phyloP scores from a whole-genome alignment of 2,329 filamentous ascomycete species.

The Pleurostoma richardsiae region DNA sequence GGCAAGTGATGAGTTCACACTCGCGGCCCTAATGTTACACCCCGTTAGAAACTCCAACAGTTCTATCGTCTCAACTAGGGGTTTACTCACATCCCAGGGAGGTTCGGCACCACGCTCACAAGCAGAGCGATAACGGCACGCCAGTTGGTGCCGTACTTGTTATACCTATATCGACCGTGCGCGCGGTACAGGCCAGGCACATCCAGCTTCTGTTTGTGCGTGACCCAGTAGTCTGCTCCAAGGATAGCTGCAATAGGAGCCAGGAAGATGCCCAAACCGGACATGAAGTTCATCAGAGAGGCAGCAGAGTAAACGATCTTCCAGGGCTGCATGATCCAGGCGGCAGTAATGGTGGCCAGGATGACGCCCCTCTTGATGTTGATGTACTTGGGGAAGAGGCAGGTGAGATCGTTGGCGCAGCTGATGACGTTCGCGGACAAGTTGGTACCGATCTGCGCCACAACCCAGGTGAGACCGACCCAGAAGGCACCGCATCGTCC shows the following conservation, averaged over 20 bases:
- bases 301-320: not conserved
- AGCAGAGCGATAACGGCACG: conserved; percentile 4
- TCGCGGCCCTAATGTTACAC: conserved; percentile 10
- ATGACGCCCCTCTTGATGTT: conserved; percentile 44
- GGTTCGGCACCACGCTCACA: conserved; percentile 1
- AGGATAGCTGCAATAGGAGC: conserved; percentile 7
- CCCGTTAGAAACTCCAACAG: not conserved
- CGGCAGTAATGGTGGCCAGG: conserved; percentile 16
- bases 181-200: conserved; percentile 4
- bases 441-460: conserved; percentile 46
- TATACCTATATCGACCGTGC: conserved; percentile 5
- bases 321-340: conserved; percentile 1
- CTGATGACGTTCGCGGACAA: conserved; percentile 46
- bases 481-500: conserved; percentile 24
- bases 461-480: conserved; percentile 17
- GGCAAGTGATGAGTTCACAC: conserved; percentile 11
- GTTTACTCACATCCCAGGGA: conserved; percentile 6
- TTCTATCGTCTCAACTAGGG: not conserved
- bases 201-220: conserved; percentile 3
- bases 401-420: conserved; percentile 47
- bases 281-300: not conserved
- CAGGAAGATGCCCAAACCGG: conserved; percentile 3
- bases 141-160: conserved; percentile 4
- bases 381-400: conserved; percentile 44
- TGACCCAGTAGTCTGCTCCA: conserved; percentile 7